These are phyloP conservation scores for Phytophthora colocasiae DNA, from an alignment of 352 stramenopile species.

Conservation along the genomic window DNA sequence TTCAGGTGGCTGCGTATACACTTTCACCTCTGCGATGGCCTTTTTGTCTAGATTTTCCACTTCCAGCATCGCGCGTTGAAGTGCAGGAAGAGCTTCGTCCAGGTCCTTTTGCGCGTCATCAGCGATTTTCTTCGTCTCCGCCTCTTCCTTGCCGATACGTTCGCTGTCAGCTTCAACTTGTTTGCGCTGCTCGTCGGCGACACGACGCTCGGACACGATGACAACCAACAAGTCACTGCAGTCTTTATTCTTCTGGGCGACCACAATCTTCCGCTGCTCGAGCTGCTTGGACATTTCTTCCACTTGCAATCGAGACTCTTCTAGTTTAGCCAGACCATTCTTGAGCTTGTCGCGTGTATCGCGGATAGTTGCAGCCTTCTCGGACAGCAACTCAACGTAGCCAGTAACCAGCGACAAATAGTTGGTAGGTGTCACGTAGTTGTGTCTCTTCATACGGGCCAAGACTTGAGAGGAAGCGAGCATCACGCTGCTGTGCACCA, in stretches of 20 bases:
- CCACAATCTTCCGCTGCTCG: constrained; percentile 90
- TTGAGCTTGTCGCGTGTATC: constrained; percentile 86
- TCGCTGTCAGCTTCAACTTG: constrained; percentile 95
- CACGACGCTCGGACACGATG: constrained; percentile 94
- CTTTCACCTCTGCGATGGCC: constrained; percentile 95
- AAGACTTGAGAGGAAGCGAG: constrained; percentile 86
- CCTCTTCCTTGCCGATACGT: constrained; percentile 91
- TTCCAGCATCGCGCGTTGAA: constrained; percentile 94
- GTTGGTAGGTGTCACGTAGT: constrained; percentile 95
- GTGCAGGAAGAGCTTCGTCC: constrained; percentile 92
- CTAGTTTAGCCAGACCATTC: constrained; percentile 83
- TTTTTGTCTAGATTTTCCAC: constrained; percentile 97
- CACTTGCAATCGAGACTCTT: constrained; percentile 83
- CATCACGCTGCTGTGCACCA: constrained; percentile 90
- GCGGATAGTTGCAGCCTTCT: constrained; percentile 77
- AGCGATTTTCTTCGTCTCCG: constrained; percentile 94
- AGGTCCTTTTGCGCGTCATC: constrained; percentile 96
- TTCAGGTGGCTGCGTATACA: constrained; percentile 93
- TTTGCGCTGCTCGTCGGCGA: constrained; percentile 94
- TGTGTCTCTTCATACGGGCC: constrained; percentile 92
- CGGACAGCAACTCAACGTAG: constrained; percentile 84
- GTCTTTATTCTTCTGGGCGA: constrained; percentile 94
- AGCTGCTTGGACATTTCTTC: constrained; percentile 90
- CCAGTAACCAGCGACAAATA: constrained; percentile 94
- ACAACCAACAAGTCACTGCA: constrained; percentile 95